Evolutionary conservation across 371 early-diverging fungal genomes (phyloP).

Genomic region (Mucor mucedo): DNA sequence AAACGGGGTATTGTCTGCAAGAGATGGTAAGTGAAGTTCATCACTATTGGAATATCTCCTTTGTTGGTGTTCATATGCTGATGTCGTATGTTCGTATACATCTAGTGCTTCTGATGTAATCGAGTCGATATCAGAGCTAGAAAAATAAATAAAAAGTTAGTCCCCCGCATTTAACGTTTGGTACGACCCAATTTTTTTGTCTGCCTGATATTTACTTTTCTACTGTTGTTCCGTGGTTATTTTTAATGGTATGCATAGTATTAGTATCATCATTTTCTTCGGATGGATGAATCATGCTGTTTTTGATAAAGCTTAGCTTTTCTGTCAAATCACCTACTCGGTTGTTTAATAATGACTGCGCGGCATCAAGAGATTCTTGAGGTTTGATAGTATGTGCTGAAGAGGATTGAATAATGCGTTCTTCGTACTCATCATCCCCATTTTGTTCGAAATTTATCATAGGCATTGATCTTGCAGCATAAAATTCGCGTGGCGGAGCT

Average conservation of each 20-base stretch:
- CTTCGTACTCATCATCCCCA: conserved; percentile 9
- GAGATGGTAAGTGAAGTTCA: conserved; percentile 29
- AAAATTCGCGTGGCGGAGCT: conserved; percentile 33
- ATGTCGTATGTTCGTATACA: conserved; percentile 37
- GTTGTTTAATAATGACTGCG: conserved; percentile 36
- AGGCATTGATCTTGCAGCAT: conserved; percentile 42
- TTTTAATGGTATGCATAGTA: conserved; percentile 27
- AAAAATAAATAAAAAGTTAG: conserved; percentile 9
- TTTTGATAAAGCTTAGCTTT: conserved; percentile 40
- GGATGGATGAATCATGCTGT: conserved; percentile 36
- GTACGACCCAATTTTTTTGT: neutral
- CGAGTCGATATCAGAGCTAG: conserved; percentile 39
- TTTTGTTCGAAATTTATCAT: conserved; percentile 8
- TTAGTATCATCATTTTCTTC: conserved; percentile 26
- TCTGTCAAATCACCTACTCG: conserved; percentile 45
- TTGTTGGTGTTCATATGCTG: conserved; percentile 9
- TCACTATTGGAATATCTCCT: conserved; percentile 32
- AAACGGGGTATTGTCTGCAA: conserved; percentile 39
- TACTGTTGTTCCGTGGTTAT: conserved; percentile 11
- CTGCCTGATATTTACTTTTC: conserved; percentile 18
- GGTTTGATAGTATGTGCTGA: conserved; percentile 11
- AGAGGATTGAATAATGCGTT: neutral
- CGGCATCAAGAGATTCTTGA: conserved; percentile 20
- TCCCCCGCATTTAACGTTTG: neutral
- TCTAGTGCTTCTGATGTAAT: conserved; percentile 45